phyloP scores from a whole-genome alignment of 768 basidiomycete genomes.

The Lentinula sp. region DNA sequence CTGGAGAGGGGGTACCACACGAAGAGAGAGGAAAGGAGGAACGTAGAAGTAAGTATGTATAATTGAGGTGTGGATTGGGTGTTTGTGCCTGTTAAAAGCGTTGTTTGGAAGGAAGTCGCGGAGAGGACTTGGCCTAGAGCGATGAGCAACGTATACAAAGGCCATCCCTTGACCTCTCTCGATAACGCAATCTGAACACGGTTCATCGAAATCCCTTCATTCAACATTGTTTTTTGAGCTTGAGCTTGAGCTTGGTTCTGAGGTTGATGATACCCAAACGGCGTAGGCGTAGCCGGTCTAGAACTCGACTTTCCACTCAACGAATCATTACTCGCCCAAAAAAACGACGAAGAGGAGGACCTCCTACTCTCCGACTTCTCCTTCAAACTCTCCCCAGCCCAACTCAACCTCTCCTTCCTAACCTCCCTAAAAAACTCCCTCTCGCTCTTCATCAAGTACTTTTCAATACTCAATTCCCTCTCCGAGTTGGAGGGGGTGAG shows the following conservation, averaged over 20 bases:
- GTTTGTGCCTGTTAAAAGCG: constrained; percentile 80
- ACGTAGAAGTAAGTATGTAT: constrained; percentile 87
- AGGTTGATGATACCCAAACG: too few relatives aligned
- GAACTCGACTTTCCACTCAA: constrained; percentile 17
- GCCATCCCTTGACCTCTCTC: constrained; percentile 80
- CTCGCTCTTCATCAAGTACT: constrained; percentile 85
- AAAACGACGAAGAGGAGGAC: constrained; percentile 26
- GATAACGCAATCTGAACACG: constrained; percentile 80
- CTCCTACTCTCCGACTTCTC: constrained; percentile 34
- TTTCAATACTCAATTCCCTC: constrained; percentile 87
- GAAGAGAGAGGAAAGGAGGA: constrained; percentile 73
- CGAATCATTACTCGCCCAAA: constrained; percentile 57
- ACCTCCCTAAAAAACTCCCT: constrained; percentile 91
- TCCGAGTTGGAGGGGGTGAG: constrained; percentile 86
- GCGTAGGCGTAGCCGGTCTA: too few relatives aligned
- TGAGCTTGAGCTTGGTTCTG: background rate
- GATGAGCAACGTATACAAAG: constrained; percentile 85
- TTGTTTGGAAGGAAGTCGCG: constrained; percentile 94
- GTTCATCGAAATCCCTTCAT: constrained; percentile 55
- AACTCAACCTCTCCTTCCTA: constrained; percentile 80
- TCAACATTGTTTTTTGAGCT: constrained; percentile 31
- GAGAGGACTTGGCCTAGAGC: constrained; percentile 82
- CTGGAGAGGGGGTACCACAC: constrained; percentile 92
- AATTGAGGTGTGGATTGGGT: constrained; percentile 76
- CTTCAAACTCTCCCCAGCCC: constrained; percentile 61